Percentiles rank a stretch among this genome's conserved stretches.
These are phyloP conservation scores for Tolypocladium inflatum DNA, from an alignment of 2,329 filamentous ascomycete species.

Conservation along the genomic window DNA sequence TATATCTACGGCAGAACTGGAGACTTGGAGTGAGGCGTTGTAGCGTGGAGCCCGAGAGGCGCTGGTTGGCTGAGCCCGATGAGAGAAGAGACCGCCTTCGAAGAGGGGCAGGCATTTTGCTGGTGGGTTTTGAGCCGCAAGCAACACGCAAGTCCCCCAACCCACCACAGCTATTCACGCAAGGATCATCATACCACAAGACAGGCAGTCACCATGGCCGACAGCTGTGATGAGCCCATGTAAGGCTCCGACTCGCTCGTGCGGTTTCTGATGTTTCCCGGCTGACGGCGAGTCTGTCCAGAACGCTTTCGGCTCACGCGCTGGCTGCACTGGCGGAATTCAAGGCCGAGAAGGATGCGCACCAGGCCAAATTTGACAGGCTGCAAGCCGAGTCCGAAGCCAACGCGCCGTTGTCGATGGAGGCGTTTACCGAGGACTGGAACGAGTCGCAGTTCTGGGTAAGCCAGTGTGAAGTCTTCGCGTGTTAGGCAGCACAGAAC, in stretches of 20 bases:
- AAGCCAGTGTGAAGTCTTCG: conserved; percentile 13
- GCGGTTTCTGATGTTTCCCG: background rate
- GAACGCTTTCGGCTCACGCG: conserved; percentile 53
- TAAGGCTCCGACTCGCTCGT: conserved; percentile 17
- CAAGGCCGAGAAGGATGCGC: conserved; percentile 61
- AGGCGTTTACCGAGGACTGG: conserved; percentile 71
- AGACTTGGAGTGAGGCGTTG: background rate
- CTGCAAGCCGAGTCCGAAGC: conserved; percentile 54
- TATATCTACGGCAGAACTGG: background rate
- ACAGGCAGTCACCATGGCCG: conserved; percentile 9
- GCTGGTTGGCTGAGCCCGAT: background rate
- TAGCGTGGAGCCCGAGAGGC: background rate
- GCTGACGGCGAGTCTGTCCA: conserved; percentile 8
- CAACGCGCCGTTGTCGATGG: conserved; percentile 46
- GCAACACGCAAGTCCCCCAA: background rate
- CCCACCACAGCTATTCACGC: background rate
- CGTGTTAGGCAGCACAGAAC: background rate
- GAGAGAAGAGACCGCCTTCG: background rate
- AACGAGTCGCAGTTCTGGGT: conserved; percentile 80
- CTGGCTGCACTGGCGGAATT: conserved; percentile 65
- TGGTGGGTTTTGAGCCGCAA: background rate
- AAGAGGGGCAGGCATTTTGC: background rate
- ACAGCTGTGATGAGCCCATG: conserved; percentile 40
- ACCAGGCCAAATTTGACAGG: conserved; percentile 56
- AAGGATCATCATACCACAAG: background rate